These are phyloP conservation scores for Camellia granthamiana DNA, from an alignment of 148 eudicot genomes.

Conservation along the genomic window DNA sequence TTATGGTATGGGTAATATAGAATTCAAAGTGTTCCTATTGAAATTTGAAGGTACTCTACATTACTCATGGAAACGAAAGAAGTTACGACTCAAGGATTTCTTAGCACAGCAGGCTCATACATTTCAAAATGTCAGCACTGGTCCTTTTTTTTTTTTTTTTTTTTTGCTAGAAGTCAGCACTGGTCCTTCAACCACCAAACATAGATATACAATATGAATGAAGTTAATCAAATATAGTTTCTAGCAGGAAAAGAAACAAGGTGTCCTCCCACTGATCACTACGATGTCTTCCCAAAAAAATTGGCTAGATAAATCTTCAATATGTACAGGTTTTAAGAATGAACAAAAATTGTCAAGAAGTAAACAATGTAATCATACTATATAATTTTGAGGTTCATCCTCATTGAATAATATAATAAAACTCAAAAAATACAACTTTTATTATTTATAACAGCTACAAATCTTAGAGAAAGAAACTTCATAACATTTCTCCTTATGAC, in stretches of 20 bases:
- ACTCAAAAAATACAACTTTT: no score
- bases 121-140: no score
- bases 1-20: not conserved
- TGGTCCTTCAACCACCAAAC: conserved; percentile 5
- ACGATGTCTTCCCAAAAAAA: not conserved
- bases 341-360: conserved; percentile 1
- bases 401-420: not conserved
- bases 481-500: no score
- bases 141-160: not conserved
- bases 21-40: not conserved
- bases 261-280: not conserved
- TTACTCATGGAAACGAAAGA: not conserved
- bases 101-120: not conserved
- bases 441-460: no score
- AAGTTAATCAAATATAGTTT: conserved; percentile 6
- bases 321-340: not conserved
- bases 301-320: no score
- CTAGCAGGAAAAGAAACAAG: not conserved
- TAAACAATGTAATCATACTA: not conserved
- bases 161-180: not conserved
- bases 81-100: not conserved
- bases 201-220: not conserved
- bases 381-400: not conserved
- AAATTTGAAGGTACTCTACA: not conserved
- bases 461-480: no score